Evolutionary conservation across 352 stramenopile species (phyloP).

Genomic region (Peronospora destructor): DNA sequence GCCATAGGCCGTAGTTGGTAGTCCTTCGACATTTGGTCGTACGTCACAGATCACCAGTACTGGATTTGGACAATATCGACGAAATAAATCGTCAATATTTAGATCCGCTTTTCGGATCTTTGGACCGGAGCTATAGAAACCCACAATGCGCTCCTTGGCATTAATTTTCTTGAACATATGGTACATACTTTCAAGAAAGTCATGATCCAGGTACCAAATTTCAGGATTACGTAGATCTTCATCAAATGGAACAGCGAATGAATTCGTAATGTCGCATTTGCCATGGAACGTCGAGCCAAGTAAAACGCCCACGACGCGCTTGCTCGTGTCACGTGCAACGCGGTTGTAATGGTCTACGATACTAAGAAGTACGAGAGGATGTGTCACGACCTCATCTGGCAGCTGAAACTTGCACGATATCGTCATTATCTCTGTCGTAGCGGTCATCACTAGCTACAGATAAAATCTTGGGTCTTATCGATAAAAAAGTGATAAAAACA

Average conservation of each 20-base stretch:
- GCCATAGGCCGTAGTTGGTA: slow-evolving; percentile 97
- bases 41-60: slow-evolving; percentile 99
- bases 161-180: slow-evolving; percentile 94
- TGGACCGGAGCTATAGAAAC: slow-evolving; percentile 98
- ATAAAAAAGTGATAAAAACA: background rate
- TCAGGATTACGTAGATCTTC: slow-evolving; percentile 95
- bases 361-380: slow-evolving; percentile 97
- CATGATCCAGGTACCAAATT: slow-evolving; percentile 99
- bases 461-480: background rate
- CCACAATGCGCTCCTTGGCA: slow-evolving; percentile 96
- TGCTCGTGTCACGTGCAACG: slow-evolving; percentile 96
- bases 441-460: slow-evolving; percentile 6
- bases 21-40: slow-evolving; percentile 88
- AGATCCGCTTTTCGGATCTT: slow-evolving; percentile 94
- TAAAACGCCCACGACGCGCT: slow-evolving; percentile 97
- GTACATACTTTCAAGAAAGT: slow-evolving; percentile 98
- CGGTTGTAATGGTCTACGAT: slow-evolving; percentile 99
- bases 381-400: slow-evolving; percentile 92
- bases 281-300: slow-evolving; percentile 93
- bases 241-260: slow-evolving; percentile 96
- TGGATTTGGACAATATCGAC: slow-evolving; percentile 90
- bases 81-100: slow-evolving; percentile 93
- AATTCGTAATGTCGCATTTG: slow-evolving; percentile 92
- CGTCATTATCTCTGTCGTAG: slow-evolving; percentile 5
- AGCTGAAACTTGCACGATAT: slow-evolving; percentile 37